Conservation (phyloP, 108 stramenopile species). For the Conticribra weissflogii region DNA sequence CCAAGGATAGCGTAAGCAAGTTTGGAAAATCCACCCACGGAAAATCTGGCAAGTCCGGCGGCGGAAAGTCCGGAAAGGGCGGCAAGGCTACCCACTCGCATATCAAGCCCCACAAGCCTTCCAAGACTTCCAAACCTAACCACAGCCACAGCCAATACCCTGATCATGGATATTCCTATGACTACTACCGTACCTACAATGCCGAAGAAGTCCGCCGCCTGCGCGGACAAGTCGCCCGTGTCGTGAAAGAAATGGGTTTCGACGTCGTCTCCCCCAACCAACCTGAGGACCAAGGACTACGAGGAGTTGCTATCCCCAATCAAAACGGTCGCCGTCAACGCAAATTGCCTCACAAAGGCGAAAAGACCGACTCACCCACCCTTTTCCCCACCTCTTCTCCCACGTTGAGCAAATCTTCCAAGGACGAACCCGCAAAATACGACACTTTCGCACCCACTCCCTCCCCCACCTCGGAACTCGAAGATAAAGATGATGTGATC, state of each 20-base stretch:
- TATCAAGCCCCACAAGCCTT: no score
- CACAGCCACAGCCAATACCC: no score
- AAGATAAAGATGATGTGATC: no score
- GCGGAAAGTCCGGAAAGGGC: not conserved
- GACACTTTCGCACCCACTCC: no score
- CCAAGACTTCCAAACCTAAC: no score
- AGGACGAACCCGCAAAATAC: no score
- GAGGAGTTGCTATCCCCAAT: no score
- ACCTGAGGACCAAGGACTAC: not conserved
- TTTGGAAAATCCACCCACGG: no score
- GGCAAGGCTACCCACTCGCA: no score
- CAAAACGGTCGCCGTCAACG: no score
- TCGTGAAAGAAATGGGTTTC: not conserved
- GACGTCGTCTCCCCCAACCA: not conserved
- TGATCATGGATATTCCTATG: not conserved
- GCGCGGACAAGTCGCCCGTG: not conserved
- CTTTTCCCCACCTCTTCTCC: not conserved
- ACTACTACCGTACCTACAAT: not conserved
- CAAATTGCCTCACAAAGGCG: not conserved
- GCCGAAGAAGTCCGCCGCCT: not conserved
- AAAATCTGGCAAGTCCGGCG: not conserved
- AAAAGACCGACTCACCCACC: not conserved
- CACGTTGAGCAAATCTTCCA: not conserved
- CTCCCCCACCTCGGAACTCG: no score
- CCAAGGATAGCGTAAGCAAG: no score